These are phyloP conservation scores for Parietaria judaica DNA, from an alignment of 306 rosid species.

Conservation along the genomic window DNA sequence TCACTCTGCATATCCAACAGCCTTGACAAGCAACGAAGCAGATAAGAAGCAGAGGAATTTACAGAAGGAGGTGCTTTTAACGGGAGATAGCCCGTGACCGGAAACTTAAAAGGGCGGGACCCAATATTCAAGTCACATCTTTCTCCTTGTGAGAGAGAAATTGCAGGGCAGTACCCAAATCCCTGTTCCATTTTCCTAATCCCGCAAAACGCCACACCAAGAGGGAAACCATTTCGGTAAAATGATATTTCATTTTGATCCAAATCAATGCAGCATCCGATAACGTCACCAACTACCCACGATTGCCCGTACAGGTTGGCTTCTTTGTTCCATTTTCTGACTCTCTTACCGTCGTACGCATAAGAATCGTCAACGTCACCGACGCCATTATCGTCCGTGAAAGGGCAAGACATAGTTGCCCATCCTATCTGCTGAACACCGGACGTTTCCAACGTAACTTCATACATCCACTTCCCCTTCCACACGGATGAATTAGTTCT, in stretches of 20 bases:
- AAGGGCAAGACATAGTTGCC: slow-evolving; percentile 89
- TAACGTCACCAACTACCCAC: slow-evolving; percentile 94
- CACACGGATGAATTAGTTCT: slow-evolving; percentile 77
- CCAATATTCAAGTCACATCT: slow-evolving; percentile 90
- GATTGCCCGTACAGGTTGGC: slow-evolving; percentile 79
- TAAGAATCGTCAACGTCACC: slow-evolving; percentile 93
- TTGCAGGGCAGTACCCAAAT: slow-evolving; percentile 83
- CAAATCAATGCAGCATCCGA: slow-evolving; percentile 96
- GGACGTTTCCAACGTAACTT: slow-evolving; percentile 80
- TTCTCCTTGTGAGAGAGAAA: slow-evolving; percentile 94
- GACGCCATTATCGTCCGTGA: slow-evolving; percentile 84
- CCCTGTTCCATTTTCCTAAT: slow-evolving; percentile 75
- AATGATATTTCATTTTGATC: slow-evolving; percentile 69
- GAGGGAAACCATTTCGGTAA: slow-evolving; percentile 78
- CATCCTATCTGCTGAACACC: slow-evolving; percentile 97
- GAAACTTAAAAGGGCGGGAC: slow-evolving; percentile 70
- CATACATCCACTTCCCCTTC: slow-evolving; percentile 99
- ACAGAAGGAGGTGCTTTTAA: slow-evolving; percentile 62
- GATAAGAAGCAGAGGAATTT: slow-evolving; percentile 35
- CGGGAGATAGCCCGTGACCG: slow-evolving; percentile 76
- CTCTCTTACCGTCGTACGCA: slow-evolving; percentile 97
- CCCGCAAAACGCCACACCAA: slow-evolving; percentile 83
- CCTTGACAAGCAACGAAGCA: slow-evolving; percentile 80
- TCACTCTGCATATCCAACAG: slow-evolving; percentile 62
- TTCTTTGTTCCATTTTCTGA: slow-evolving; percentile 85